Base-by-base conservation (phyloP, 2,329 filamentous ascomycete species). In the Exophiala calicioides region DNA sequence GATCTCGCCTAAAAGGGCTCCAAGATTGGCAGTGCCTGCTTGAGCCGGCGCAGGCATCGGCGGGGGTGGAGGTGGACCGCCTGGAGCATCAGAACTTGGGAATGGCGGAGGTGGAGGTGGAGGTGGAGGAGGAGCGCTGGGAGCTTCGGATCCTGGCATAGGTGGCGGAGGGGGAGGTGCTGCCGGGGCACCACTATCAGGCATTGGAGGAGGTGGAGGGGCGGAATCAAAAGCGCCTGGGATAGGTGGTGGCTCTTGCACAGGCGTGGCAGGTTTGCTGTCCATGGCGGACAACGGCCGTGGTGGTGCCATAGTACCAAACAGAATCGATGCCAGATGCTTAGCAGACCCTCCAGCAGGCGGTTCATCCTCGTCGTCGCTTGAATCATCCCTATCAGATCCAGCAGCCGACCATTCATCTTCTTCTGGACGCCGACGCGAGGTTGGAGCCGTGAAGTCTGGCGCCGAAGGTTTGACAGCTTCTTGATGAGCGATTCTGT, bases 221-320 rank as follows among this genome's bases (percentile, higher is more conserved):
- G 51, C 57, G 12, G 45, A 58, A 44, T 68, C 71, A 48, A 66
- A 67, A 21, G 60, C 56, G 26, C 62, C 60, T 26, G 74, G 71
- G 65, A 76, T 71, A 8, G 74, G 73, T 16, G 78, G 76, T 26
- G 54, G 64, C 4, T 66, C 68, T 38, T 71, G 70, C 15, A 72
- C 68, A 4, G 74, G 71, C 12, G 71, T 72, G 46, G 64, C 66
- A 46, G 68, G 64, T 37, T 72, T 74, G 19, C 70, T 69, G 5
- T 64, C 61, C 66, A 88, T 82, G 5, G 89, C 86, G 15, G 88
- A 94, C 33, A 96, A 71, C 21, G 91, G 90, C 40, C 91, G 83
- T 10, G 93, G 91, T 29, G 93, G 91, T 7, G 81, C 91, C 90
- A 98, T 97, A 40, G 90, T 95, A 49, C 93, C 91, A 65, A 98